A percentile compares a stretch with the other conserved stretches of the same genome.
These are phyloP conservation scores for Triticum monococcum DNA, from an alignment of 176 grass and related monocot species.

Conservation along the genomic window DNA sequence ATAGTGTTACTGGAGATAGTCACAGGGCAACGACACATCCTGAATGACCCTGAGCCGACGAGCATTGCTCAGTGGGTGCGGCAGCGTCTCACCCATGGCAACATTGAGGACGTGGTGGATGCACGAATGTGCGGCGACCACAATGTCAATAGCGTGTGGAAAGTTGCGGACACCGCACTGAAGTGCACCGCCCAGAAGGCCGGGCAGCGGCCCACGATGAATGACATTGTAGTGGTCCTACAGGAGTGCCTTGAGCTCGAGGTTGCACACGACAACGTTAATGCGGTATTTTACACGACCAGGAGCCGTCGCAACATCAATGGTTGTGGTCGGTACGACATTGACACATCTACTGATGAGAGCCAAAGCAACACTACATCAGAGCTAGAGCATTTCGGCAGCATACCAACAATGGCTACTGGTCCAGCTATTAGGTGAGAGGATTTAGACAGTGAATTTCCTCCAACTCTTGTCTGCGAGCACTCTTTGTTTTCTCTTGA, in stretches of 20 bases:
- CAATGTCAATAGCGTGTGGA: no score
- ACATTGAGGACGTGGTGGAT: no score
- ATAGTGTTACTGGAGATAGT: conserved; percentile 21
- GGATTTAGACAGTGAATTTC: neutral
- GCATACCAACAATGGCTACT: neutral
- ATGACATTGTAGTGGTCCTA: neutral
- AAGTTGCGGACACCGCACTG: neutral
- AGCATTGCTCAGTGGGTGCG: no score
- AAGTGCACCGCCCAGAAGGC: neutral
- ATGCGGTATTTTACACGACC: neutral
- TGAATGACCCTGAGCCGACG: neutral
- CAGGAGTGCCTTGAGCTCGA: neutral
- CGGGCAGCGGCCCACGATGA: neutral
- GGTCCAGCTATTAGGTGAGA: neutral
- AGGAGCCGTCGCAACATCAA: neutral
- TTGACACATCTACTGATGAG: neutral
- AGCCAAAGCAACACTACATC: neutral
- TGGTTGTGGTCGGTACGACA: neutral
- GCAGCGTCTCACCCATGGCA: no score
- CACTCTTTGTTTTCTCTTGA: no score
- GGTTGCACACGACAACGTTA: neutral
- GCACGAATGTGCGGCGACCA: no score
- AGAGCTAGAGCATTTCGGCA: neutral
- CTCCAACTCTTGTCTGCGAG: neutral
- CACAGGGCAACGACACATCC: neutral